phyloP scores from a whole-genome alignment of 768 basidiomycete species.

The Galerina marginata region DNA sequence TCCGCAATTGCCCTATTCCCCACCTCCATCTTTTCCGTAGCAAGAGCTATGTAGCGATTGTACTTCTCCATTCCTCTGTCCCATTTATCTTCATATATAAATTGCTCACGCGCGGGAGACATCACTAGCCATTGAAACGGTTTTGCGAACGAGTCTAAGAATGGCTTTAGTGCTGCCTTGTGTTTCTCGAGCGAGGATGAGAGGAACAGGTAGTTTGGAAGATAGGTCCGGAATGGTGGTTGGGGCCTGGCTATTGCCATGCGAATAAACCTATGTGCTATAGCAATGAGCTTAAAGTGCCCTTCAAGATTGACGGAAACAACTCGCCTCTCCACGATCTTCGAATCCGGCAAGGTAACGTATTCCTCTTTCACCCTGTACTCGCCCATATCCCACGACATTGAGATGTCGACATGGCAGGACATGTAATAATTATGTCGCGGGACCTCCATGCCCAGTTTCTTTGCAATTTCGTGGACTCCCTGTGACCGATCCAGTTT shows the following conservation, averaged over 20 bases:
- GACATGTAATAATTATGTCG: no score
- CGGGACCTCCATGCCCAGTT: no score
- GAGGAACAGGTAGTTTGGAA: conserved; percentile 16
- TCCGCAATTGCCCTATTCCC: background rate
- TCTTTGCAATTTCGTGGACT: no score
- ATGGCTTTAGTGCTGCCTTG: conserved; percentile 10
- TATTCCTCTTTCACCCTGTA: background rate
- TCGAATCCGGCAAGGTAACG: background rate
- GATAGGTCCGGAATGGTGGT: conserved; percentile 11
- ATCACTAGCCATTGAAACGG: conserved; percentile 17
- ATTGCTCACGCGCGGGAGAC: conserved; percentile 12
- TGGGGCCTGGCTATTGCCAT: conserved; percentile 16
- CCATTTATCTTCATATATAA: conserved; percentile 8
- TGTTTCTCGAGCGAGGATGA: conserved; percentile 18
- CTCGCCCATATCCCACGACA: no score
- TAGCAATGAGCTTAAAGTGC: background rate
- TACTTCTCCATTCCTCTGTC: no score
- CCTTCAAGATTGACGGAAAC: background rate
- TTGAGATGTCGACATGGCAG: no score
- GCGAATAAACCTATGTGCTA: conserved; percentile 19
- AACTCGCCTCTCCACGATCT: conserved; percentile 2
- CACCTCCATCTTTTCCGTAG: background rate
- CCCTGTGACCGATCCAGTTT: no score
- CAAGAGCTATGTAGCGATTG: background rate
- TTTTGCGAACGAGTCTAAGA: conserved; percentile 19